A percentile compares a stretch with the other conserved stretches of the same genome.
phyloP scores from a whole-genome alignment of 2,329 filamentous ascomycete species.

The Colletotrichum caudatum region DNA sequence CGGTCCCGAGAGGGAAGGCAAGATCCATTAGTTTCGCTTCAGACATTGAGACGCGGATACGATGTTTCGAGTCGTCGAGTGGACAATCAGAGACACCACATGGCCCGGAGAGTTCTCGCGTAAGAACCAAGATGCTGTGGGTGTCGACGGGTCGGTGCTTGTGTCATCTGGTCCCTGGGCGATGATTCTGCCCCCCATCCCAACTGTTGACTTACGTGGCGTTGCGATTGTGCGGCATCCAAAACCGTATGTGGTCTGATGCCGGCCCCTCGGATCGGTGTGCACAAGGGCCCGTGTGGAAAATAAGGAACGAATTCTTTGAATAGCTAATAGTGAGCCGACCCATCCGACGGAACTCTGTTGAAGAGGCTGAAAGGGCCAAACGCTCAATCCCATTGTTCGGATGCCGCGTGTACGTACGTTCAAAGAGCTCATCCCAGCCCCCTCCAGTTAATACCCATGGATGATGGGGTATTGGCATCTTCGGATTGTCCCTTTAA shows the following conservation, averaged over 20 bases:
- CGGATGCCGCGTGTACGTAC: neutral
- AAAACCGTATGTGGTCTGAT: slow-evolving; percentile 2
- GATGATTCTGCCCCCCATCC: neutral
- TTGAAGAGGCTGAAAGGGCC: neutral
- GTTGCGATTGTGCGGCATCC: slow-evolving; percentile 11
- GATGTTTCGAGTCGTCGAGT: neutral
- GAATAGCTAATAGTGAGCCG: neutral
- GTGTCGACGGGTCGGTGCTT: neutral
- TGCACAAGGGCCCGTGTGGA: neutral
- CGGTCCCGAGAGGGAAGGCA: slow-evolving; percentile 16
- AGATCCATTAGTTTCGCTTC: slow-evolving; percentile 20
- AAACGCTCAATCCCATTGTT: neutral
- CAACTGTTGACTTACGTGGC: slow-evolving; percentile 24
- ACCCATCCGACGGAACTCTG: neutral
- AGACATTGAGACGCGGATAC: slow-evolving; percentile 32
- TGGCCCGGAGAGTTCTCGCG: neutral
- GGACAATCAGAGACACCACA: neutral
- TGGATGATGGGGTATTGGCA: neutral
- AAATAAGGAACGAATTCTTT: neutral
- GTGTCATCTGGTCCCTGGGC: slow-evolving; percentile 24
- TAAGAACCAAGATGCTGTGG: neutral
- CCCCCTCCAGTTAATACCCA: neutral
- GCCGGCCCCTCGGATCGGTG: slow-evolving; percentile 9
- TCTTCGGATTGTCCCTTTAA: neutral
- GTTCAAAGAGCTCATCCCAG: neutral